Base-by-base conservation (phyloP, 2,329 filamentous ascomycete genomes). In the Fusarium sp. region DNA sequence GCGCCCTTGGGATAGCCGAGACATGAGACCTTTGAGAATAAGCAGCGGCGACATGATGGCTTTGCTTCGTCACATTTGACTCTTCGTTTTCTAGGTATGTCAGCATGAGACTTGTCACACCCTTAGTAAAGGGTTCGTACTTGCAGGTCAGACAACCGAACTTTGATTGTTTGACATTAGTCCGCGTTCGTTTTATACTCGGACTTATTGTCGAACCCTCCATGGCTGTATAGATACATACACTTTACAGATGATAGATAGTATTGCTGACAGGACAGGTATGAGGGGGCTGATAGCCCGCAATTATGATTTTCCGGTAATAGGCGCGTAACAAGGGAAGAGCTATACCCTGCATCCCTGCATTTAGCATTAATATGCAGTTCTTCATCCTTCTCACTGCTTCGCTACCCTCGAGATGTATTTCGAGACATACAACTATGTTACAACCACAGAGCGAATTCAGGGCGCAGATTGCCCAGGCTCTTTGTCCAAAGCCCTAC, bases 21-120 rank as follows among this genome's bases (percentile, higher is more conserved):
- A 33, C 65, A 73, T 2, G 49, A 37, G 0, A 60, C 52, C 9
- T 64, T 60, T 3, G 65, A 60, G 44, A 57, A 50, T 7, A 70
- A n/a, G n/a, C 69, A 73, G 6, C 69, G 69, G 35, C 44, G 49
- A 20, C 69, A 73, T 2, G 61, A 37, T 7, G 70, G 70, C 20
- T 71, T 73, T 23, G 55, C 26, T 33, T 73, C 70, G 37, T 73
- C 70, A 13, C 65, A 73, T 46, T 71, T 73, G 7, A 73, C 48
- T 30, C 59, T 63, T 18, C 65, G 53, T 26, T 67, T 64, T 44
- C 70, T 73, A 2, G 3, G 5, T 2, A 20, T 10, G 53, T 64
- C 32, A 71, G 65, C n/a, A 17, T 18, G 13, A 2, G 12, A 1
- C 18, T 6, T 7, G 3, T 5, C 10, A 7, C 12, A 18, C 7